Base-by-base conservation (phyloP, 768 basidiomycete genomes). In the Agrocybe chaxingu region DNA sequence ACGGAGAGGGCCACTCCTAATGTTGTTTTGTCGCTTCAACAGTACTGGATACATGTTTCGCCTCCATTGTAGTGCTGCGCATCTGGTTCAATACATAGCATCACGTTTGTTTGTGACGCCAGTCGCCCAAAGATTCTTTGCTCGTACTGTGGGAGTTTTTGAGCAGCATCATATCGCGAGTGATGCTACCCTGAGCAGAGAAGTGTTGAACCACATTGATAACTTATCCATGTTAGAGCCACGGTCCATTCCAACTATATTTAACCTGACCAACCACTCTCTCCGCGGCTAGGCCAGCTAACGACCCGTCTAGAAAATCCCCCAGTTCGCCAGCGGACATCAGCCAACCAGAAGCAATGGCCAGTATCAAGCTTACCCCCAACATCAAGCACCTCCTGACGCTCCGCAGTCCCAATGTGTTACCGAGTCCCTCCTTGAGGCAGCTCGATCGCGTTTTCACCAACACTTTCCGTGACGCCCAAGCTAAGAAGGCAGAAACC, bases 371-470 rank as follows among this genome's bases (percentile, higher is more conserved):
- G 59, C 71, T 94, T 18, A 80, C 89, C 1, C 73, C 82, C 2
- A 61, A 76, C 8, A 69, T 95, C 58, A 95, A 91, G 72, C 85
- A 85, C 13, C 74, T 88, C 46, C 66, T 88, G 66, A 80, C 80
- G 35, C 72, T 86, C 50, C 85, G 82, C 62, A 85, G 79, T 57
- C 89, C 83, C 16, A 70, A 80, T 45, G 71, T 77, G 30, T 74
- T 77, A 50, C 77, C 78, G 10, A 74, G 80, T 49, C 89, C 89
- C 33, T 72, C 82, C 9, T 47, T 75, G 8, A 48, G 75, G 12
- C 75, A 66, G 55, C 69, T 92, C 18, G 76, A 78, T 57, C 67
- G 60, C 32, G 69, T 89, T 19, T 79, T 93, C 57, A 62, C 70
- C 7, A 74, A 71, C 43, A 86, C 90, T n/a, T 78, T 80, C 54